phyloP scores from a whole-genome alignment of 1,139 yeast species.

The Candida freyschussii region DNA sequence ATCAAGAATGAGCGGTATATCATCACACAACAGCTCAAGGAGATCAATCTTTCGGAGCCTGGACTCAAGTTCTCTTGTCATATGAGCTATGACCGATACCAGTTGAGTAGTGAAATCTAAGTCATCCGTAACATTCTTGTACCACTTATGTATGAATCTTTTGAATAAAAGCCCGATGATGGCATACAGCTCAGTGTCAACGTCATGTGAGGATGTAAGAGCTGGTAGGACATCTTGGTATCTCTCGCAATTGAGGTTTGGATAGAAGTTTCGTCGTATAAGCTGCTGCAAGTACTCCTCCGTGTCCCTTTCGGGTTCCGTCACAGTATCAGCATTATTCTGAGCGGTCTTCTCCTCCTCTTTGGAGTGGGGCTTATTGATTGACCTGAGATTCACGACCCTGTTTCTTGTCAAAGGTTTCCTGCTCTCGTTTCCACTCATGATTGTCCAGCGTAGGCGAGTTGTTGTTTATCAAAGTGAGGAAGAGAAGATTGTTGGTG shows the following conservation, averaged over 20 bases:
- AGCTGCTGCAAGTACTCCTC: constrained; percentile 24
- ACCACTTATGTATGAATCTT: constrained; percentile 46
- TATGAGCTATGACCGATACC: constrained; percentile 33
- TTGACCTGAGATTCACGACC: constrained; percentile 14
- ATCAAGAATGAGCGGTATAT: constrained; percentile 36
- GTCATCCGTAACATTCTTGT: constrained; percentile 36
- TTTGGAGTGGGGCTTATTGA: too few species aligned
- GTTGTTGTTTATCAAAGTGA: too few species aligned
- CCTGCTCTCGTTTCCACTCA: too few species aligned
- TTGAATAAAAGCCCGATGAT: constrained; percentile 38
- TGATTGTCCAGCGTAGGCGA: too few species aligned
- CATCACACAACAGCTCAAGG: constrained; percentile 34
- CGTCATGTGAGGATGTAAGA: constrained; percentile 30
- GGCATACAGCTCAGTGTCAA: constrained; percentile 41
- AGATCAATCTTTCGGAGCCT: constrained; percentile 31
- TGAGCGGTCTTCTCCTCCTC: too few species aligned
- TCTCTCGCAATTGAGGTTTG: constrained; percentile 11
- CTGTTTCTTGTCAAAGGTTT: constrained; percentile 12
- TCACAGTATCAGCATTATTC: too few species aligned
- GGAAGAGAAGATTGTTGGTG: constrained; percentile 1
- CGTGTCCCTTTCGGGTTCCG: constrained; percentile 19
- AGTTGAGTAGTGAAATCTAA: constrained; percentile 36
- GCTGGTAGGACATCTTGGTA: constrained; percentile 29
- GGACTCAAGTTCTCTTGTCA: constrained; percentile 35
- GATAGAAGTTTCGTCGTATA: constrained; percentile 27